These are phyloP conservation scores for Pezicula radicicola DNA, from an alignment of 2,329 filamentous ascomycete genomes.

Conservation along the genomic window DNA sequence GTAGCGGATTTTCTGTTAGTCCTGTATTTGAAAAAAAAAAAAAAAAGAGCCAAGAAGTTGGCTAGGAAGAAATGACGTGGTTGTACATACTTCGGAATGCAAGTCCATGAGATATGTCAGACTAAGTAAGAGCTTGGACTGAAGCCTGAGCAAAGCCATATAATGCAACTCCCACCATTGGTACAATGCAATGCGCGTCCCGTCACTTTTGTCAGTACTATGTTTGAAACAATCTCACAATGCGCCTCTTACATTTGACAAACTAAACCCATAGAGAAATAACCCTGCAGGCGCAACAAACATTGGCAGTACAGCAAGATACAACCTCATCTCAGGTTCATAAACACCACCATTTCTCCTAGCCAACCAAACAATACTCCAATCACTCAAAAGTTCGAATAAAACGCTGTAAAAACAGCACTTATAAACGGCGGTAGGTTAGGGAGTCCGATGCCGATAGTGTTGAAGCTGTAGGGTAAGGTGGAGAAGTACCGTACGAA, in stretches of 20 bases:
- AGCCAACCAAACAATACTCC: constrained; percentile 38
- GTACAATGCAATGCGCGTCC: neutral
- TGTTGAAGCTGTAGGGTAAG: constrained; percentile 38
- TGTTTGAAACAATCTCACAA: too few species aligned
- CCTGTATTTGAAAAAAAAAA: too few species aligned
- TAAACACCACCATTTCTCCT: constrained; percentile 49
- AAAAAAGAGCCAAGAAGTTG: neutral
- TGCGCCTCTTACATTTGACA: too few species aligned
- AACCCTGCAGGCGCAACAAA: neutral
- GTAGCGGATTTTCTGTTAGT: too few species aligned
- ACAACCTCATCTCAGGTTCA: constrained; percentile 47
- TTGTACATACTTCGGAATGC: neutral
- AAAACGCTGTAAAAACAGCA: constrained; percentile 31
- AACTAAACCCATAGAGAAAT: too few species aligned
- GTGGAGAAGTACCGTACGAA: constrained; percentile 26
- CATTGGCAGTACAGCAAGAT: neutral
- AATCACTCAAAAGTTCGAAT: constrained; percentile 31
- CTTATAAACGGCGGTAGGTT: constrained; percentile 38
- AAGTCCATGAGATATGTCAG: neutral
- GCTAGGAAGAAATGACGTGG: neutral
- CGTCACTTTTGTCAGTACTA: neutral
- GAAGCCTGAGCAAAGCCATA: neutral
- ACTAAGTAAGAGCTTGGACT: neutral
- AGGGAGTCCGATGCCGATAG: constrained; percentile 39
- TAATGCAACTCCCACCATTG: neutral